Evolutionary conservation across 352 stramenopile genomes (phyloP).

Genomic region (Pythium aristosporum): DNA sequence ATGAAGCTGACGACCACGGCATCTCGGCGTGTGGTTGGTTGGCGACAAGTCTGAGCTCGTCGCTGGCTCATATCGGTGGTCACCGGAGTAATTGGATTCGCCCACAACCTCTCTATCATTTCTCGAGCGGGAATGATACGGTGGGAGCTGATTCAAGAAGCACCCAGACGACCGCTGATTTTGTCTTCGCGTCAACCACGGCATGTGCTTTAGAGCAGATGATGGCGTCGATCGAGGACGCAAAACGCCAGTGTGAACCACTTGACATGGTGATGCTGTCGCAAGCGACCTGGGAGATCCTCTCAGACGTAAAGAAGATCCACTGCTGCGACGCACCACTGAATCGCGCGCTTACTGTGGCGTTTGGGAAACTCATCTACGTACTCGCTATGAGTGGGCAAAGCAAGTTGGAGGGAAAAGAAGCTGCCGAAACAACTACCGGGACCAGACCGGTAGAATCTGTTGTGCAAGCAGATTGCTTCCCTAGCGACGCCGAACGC

Average conservation of each 20-base stretch:
- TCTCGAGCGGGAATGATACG: neutral
- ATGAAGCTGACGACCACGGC: neutral
- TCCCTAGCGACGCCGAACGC: conserved; percentile 33
- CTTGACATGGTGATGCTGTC: conserved; percentile 54
- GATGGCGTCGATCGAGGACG: conserved; percentile 34
- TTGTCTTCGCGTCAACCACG: conserved; percentile 1
- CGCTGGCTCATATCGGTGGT: conserved; percentile 12
- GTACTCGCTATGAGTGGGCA: conserved; percentile 34
- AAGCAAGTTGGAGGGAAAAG: conserved; percentile 31
- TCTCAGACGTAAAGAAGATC: conserved; percentile 39
- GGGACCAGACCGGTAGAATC: neutral
- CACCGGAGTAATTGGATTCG: conserved; percentile 1
- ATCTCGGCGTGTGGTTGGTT: conserved; percentile 20
- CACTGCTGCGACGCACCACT: neutral
- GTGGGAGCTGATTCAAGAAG: neutral
- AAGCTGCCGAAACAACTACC: neutral
- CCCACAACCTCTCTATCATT: conserved; percentile 11
- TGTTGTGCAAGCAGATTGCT: neutral
- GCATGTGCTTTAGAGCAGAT: conserved; percentile 34
- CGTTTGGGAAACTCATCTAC: conserved; percentile 42
- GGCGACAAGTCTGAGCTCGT: neutral
- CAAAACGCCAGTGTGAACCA: conserved; percentile 13
- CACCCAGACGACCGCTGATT: neutral
- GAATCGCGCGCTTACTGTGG: conserved; percentile 15
- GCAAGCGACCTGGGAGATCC: conserved; percentile 56